A percentile compares a stretch with the other conserved stretches of the same genome.
Evolutionary conservation across 495 filamentous ascomycete species (phyloP).

Genomic region (Stereocaulon alpinum): DNA sequence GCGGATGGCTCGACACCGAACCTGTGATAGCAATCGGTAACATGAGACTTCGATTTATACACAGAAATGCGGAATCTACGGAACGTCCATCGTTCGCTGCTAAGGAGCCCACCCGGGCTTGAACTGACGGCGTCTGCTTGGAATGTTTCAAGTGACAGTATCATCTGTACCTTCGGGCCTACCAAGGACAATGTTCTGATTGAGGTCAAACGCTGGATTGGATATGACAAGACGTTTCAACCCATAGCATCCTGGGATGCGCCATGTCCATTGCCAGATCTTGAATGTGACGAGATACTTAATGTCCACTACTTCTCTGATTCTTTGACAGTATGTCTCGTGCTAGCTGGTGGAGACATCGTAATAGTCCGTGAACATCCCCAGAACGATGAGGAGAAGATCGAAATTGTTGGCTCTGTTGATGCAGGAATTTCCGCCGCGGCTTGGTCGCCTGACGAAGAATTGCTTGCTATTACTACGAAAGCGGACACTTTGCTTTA

Average conservation of each 20-base stretch:
- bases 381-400: conserved; percentile 55
- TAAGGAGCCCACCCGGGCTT: conserved; percentile 41
- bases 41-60: not conserved
- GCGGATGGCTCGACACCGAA: not conserved
- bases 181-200: conserved; percentile 50
- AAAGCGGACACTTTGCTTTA: conserved; percentile 70
- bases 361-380: conserved; percentile 71
- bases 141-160: conserved; percentile 60
- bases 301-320: conserved; percentile 79
- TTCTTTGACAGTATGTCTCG: conserved; percentile 60
- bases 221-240: conserved; percentile 33
- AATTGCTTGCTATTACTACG: conserved; percentile 74
- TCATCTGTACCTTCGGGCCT: conserved; percentile 69
- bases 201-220: conserved; percentile 50
- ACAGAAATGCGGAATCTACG: conserved; percentile 66
- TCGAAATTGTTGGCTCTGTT: conserved; percentile 90
- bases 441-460: conserved; percentile 91
- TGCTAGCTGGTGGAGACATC: conserved; percentile 87
- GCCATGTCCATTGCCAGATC: conserved; percentile 56
- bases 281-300: conserved; percentile 59
- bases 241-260: conserved; percentile 81
- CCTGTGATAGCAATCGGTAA: not conserved
- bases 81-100: conserved; percentile 55
- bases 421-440: conserved; percentile 84
- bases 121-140: conserved; percentile 63